phyloP scores from a whole-genome alignment of 257 asterid species.

The Primulina huaijiensis region DNA sequence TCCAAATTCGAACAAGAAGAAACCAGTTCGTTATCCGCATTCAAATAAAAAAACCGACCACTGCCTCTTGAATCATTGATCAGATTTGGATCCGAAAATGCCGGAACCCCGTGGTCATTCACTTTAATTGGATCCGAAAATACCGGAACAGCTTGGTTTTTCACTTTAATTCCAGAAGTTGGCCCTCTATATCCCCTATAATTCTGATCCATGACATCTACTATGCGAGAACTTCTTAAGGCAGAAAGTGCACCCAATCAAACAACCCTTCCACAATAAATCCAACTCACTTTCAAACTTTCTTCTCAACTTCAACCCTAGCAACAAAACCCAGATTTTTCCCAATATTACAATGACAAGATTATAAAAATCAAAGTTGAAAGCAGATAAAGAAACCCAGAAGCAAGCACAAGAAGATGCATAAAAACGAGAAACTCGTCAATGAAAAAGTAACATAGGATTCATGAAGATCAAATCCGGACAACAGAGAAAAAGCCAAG shows the following conservation, averaged over 20 bases:
- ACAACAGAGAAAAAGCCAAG: constrained; percentile 1
- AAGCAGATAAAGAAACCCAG: constrained; percentile 25
- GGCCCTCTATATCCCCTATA: constrained; percentile 27
- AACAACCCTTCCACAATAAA: constrained; percentile 14
- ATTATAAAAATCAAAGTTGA: constrained; percentile 20
- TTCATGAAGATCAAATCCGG: constrained; percentile 1
- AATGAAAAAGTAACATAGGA: constrained; percentile 2
- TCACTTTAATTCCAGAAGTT: constrained; percentile 30
- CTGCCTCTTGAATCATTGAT: constrained; percentile 27
- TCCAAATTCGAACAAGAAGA: constrained; percentile 23
- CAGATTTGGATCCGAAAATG: constrained; percentile 28
- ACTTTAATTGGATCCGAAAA: constrained; percentile 18
- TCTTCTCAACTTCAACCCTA: constrained; percentile 13
- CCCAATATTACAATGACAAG: constrained; percentile 20
- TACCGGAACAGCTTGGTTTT: constrained; percentile 18
- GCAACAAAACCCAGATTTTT: constrained; percentile 13
- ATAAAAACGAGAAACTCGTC: constrained; percentile 15
- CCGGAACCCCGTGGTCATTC: constrained; percentile 26
- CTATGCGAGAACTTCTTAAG: constrained; percentile 4
- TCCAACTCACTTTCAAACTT: background rate
- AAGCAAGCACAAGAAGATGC: constrained; percentile 21
- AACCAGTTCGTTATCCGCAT: constrained; percentile 17
- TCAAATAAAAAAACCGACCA: constrained; percentile 27
- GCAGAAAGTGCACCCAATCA: constrained; percentile 20
- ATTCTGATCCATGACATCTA: constrained; percentile 60